phyloP scores from a whole-genome alignment of 371 early-diverging fungal species.

The Mucor racemosus region DNA sequence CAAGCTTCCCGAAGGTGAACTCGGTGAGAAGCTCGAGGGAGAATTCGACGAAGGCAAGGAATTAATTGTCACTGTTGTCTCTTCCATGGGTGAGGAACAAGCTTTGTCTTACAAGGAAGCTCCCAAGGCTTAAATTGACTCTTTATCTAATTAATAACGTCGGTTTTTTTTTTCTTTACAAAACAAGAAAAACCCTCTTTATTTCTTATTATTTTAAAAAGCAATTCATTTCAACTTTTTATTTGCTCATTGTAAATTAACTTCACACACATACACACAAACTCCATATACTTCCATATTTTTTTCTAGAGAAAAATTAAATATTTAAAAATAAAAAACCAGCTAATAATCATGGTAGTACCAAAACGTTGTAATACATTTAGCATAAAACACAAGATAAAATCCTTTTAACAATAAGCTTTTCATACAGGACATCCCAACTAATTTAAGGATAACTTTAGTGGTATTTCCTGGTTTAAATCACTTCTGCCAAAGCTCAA shows the following conservation, averaged over 20 bases:
- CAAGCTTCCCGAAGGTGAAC: slow-evolving; percentile 88
- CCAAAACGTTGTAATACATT: too few relatives aligned
- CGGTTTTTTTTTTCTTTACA: background rate
- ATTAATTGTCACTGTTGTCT: slow-evolving; percentile 82
- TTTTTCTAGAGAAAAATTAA: background rate
- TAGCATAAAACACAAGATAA: too few relatives aligned
- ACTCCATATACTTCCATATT: background rate
- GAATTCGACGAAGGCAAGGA: slow-evolving; percentile 88
- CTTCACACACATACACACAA: background rate
- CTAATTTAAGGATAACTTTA: too few relatives aligned
- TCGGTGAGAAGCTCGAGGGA: slow-evolving; percentile 73
- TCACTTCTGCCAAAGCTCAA: too few relatives aligned
- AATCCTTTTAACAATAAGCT: too few relatives aligned
- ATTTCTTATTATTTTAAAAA: background rate
- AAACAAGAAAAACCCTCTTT: background rate
- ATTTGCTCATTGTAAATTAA: slow-evolving; percentile 1
- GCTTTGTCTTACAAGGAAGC: slow-evolving; percentile 68
- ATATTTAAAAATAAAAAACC: background rate
- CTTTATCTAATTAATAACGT: background rate
- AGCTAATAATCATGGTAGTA: too few relatives aligned
- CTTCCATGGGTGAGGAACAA: slow-evolving; percentile 96
- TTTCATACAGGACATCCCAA: too few relatives aligned
- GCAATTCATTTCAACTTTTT: background rate
- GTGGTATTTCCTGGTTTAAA: too few relatives aligned
- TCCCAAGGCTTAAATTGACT: slow-evolving; percentile 26